Base-by-base conservation (phyloP, 2,329 filamentous ascomycete species). In the Colletotrichum theobromicola region DNA sequence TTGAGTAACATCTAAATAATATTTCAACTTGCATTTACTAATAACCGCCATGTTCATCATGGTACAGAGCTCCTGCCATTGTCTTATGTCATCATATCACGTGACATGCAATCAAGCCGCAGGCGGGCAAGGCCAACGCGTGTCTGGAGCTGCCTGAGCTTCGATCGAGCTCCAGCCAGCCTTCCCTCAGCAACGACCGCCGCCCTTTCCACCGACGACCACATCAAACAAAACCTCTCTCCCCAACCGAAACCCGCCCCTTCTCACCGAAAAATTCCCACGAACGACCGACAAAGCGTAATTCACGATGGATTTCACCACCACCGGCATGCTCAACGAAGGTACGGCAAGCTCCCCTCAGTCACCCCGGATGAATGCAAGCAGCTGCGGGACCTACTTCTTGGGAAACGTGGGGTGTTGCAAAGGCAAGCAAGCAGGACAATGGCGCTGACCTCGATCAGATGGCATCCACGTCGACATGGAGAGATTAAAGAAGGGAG, bases 401-500 rank as follows among this genome's bases (percentile, higher is more conserved):
- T 32, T 21, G 13, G 26, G 53, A 13, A 13, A 61, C 46, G 37
- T 28, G 58, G 32, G 37, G 37, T 26, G 32, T 0, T 50, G 42
- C 0, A 32, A 24, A 42, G 21, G 15, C 2, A 34, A 2, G 16
- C 9, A 55, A 65, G 24, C 7, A 37, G 5, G 30, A 32, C 5
- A 60, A 34, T 18, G 13, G 50, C 16, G 65, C 74, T 74, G 65
- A 63, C 42, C 50, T 70, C 1, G 32, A 18, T 62, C 81, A 98
- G 97, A 99, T 96, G 97, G 97, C 84, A 98, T 99, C 84, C 97
- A 99, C 85, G 90, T 99, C 80, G 97, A 99, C 84, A 99, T 99
- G 97, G 95, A 98, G 82, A 94, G 97, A 83, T 88, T 99, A 85
- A 99, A 99, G 93, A 97, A 95, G 87, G 97, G 97, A 76, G 97